phyloP scores from a whole-genome alignment of 2,329 filamentous ascomycete species.

The Helicocarpus griseus region DNA sequence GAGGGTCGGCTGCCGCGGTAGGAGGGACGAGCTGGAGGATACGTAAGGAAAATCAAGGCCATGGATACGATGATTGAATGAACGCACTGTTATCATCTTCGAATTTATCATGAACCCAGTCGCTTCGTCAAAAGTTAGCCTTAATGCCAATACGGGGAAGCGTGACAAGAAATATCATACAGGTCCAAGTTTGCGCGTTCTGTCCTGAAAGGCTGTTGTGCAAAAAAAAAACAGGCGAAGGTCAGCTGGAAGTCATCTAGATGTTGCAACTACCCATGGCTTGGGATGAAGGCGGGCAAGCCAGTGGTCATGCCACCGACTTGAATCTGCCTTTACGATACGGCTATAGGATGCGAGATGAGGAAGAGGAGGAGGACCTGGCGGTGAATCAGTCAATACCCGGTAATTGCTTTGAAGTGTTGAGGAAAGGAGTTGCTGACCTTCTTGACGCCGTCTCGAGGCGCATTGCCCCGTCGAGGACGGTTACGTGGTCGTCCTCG shows the following conservation, averaged over 20 bases:
- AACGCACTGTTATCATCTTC: conserved; percentile 55
- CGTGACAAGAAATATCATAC: conserved; percentile 19
- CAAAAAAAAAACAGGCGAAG: conserved; percentile 23
- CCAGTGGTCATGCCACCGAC: conserved; percentile 13
- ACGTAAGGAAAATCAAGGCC: conserved; percentile 14
- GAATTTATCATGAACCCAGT: conserved; percentile 91
- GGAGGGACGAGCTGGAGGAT: conserved; percentile 30
- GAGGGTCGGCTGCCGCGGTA: conserved; percentile 32
- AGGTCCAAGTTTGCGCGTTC: conserved; percentile 38
- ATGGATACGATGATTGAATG: conserved; percentile 7
- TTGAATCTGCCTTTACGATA: conserved; percentile 26
- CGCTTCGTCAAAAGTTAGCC: conserved; percentile 40
- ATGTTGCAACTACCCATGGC: conserved; percentile 16
- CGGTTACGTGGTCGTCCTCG: conserved; percentile 28
- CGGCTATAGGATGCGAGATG: conserved; percentile 25
- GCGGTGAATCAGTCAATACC: conserved; percentile 8
- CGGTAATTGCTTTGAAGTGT: conserved; percentile 10
- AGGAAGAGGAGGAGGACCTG: conserved; percentile 39
- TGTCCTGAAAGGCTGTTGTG: conserved; percentile 36
- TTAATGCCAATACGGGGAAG: background rate
- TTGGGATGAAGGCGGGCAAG: conserved; percentile 1
- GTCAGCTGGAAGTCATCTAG: conserved; percentile 35
- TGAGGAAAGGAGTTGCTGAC: conserved; percentile 36
- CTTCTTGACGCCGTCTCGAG: conserved; percentile 86
- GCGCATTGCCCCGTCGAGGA: conserved; percentile 43